Conservation (phyloP, 148 eudicot species). For the Arbutus unedo region DNA sequence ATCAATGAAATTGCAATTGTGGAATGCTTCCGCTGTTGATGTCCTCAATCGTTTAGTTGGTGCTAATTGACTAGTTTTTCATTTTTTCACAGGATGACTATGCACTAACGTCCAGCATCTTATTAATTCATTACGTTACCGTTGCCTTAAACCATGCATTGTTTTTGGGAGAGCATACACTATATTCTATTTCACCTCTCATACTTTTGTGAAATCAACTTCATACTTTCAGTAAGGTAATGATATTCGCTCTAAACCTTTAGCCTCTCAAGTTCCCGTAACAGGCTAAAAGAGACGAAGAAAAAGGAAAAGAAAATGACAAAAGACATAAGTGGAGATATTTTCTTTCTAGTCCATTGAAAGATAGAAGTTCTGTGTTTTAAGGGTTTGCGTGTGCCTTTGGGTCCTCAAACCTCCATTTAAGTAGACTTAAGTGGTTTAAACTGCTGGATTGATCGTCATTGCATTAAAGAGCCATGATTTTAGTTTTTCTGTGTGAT, state of each 20-base stretch:
- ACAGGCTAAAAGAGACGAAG: background rate
- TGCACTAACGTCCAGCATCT: background rate
- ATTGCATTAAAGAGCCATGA: background rate
- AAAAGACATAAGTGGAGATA: background rate
- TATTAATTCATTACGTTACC: background rate
- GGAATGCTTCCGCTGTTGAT: background rate
- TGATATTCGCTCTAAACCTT: background rate
- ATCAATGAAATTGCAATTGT: background rate
- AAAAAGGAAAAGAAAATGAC: background rate
- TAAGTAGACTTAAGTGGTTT: background rate
- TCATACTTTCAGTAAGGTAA: background rate
- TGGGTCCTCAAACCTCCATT: background rate
- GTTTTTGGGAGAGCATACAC: no score
- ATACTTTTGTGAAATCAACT: background rate
- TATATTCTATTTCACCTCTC: background rate
- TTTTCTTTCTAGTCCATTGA: background rate
- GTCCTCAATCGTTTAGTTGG: conserved; percentile 1
- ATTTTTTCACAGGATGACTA: background rate
- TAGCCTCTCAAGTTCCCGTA: background rate
- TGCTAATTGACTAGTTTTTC: background rate
- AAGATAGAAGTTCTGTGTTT: background rate
- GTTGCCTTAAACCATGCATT: no score
- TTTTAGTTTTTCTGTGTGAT: background rate
- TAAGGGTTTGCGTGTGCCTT: background rate
- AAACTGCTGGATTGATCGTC: background rate